Evolutionary conservation across 805 yeast genomes (phyloP), one percentile per base, ranked within the genome.

Genomic region (Cyberlindnera saturnus): DNA sequence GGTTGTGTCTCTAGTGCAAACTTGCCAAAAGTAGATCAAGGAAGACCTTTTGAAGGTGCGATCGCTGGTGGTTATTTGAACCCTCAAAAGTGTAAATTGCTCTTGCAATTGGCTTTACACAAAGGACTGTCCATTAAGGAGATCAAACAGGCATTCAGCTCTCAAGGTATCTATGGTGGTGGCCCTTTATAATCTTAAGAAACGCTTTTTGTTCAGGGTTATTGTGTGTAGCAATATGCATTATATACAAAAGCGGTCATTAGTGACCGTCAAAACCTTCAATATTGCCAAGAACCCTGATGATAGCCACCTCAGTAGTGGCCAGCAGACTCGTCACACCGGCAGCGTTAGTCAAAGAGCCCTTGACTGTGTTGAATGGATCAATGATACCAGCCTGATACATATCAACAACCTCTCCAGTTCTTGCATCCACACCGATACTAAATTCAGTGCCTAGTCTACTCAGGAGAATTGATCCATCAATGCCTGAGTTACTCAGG

Each of bases 291-390:
- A 51, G 95, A 52, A 95, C 96, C 57, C 86, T 96, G 47, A 89
- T 96, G 61, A 93, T 87, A 51, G 97, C 97, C 67, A 96, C 95
- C 73, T 93, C 99, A 51, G 99, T 91, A 46, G 98, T 91, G 52
- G 98, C 97, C 66, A 93, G 77, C 65, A 93, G 75, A 28, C 96
- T 88, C 38, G 99, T 98, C 50, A 93, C 97, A 73, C 98, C 96
- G 40, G 95, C 78, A 49, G 99, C 98, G 61, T 93, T 98, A 44
- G 87, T 87, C 61, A 93, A 75, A 49, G 98, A 97, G 59, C 87
- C 82, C 75, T 93, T 87, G 48, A 93, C 96, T 55, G 91, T 98
- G 79, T 89, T 91, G 79, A 91, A 88, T 56, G 99, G 99, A 69
- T 93, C 99, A 60, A 91, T 88, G 70, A 93, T 91, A 76, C 99